Conservation (phyloP, 2,329 filamentous ascomycete genomes). For the Aspergillus eucalypticola region DNA sequence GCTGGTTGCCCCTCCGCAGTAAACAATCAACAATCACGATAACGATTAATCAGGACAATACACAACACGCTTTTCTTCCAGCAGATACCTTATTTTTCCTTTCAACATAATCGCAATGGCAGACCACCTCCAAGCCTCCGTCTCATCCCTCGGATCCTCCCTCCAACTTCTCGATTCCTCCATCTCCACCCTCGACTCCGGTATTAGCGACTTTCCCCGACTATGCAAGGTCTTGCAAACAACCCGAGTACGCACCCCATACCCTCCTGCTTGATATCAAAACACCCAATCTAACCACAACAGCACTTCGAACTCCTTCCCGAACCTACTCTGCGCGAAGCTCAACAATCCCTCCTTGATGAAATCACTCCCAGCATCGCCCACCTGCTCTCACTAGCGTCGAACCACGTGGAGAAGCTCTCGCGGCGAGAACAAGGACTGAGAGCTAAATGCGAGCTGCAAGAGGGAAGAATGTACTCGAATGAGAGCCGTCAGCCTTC, state of each 20-base stretch:
- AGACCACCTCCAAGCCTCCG: conserved; percentile 59
- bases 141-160: conserved; percentile 61
- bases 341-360: conserved; percentile 79
- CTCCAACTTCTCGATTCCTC: conserved; percentile 64
- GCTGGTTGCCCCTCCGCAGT: conserved; percentile 19
- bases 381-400: conserved; percentile 76
- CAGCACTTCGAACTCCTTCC: conserved; percentile 93
- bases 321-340: conserved; percentile 75
- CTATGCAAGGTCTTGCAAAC: conserved; percentile 64
- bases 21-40: conserved; percentile 26
- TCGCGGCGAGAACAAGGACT: conserved; percentile 80
- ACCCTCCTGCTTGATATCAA: neutral
- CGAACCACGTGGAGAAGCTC: conserved; percentile 78
- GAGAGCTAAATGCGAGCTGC: conserved; percentile 78
- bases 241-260: conserved; percentile 52
- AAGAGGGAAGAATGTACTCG: conserved; percentile 68
- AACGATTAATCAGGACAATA: neutral
- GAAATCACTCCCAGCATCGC: conserved; percentile 88
- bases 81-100: neutral
- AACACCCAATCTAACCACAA: conserved; percentile 8
- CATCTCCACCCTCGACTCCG: conserved; percentile 62
- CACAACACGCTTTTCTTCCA: neutral
- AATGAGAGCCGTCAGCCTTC: conserved; percentile 36
- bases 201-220: conserved; percentile 64
- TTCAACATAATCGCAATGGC: conserved; percentile 32